Percentiles rank a stretch among this genome's conserved stretches.
These are phyloP conservation scores for Spathaspora sp. DNA, from an alignment of 1,139 yeast genomes.

Conservation along the genomic window DNA sequence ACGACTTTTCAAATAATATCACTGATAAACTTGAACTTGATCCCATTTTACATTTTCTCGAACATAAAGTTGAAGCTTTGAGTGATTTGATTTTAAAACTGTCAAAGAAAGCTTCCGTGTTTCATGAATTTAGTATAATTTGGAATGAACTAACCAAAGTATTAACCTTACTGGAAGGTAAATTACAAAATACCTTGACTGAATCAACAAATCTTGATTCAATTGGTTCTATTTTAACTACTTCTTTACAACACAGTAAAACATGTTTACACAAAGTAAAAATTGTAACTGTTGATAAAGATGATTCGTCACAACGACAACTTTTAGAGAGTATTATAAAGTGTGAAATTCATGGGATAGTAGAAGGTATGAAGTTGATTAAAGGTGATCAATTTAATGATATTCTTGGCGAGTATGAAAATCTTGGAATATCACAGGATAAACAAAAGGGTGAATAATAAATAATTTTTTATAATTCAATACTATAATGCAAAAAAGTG, in stretches of 20 bases:
- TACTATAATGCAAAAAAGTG: background rate
- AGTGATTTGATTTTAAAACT: constrained; percentile 24
- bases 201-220: constrained; percentile 14
- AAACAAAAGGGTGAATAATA: background rate
- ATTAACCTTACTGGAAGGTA: constrained; percentile 29
- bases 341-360: constrained; percentile 10
- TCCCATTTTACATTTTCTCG: constrained; percentile 32
- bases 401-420: constrained; percentile 4
- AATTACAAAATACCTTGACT: constrained; percentile 19
- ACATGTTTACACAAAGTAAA: background rate
- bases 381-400: constrained; percentile 1
- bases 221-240: constrained; percentile 7
- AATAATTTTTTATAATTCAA: background rate
- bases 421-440: background rate
- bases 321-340: constrained; percentile 3
- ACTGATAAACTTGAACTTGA: constrained; percentile 31
- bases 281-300: background rate
- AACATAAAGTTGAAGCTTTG: constrained; percentile 30
- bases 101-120: constrained; percentile 28
- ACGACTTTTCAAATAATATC: constrained; percentile 37
- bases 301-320: background rate
- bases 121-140: constrained; percentile 28
- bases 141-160: constrained; percentile 40
- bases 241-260: constrained; percentile 9
- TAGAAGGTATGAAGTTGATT: constrained; percentile 10